These are phyloP conservation scores for Mycena polygramma DNA, from an alignment of 768 basidiomycete genomes.

Conservation along the genomic window DNA sequence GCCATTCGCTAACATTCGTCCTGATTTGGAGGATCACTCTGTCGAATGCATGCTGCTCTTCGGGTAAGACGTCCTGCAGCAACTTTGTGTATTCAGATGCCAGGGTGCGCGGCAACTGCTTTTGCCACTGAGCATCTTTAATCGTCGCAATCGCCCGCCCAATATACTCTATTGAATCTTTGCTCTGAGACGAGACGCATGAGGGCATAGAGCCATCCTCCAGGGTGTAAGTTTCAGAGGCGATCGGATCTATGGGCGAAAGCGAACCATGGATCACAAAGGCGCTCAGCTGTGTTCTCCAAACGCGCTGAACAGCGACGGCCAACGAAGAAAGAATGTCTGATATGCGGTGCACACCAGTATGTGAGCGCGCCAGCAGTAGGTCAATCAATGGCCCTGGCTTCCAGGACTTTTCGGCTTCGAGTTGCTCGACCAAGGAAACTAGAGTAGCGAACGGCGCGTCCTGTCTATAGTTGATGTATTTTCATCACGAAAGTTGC, in stretches of 20 bases:
- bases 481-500: not conserved
- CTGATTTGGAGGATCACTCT: slow-evolving; percentile 80
- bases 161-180: slow-evolving; percentile 88
- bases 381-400: slow-evolving; percentile 88
- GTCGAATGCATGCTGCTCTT: slow-evolving; percentile 85
- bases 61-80: slow-evolving; percentile 76
- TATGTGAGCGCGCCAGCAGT: slow-evolving; percentile 76
- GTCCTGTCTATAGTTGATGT: slow-evolving; percentile 50
- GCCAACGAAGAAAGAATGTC: slow-evolving; percentile 80
- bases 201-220: slow-evolving; percentile 79
- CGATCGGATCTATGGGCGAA: slow-evolving; percentile 75
- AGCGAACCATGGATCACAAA: slow-evolving; percentile 86
- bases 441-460: slow-evolving; percentile 83
- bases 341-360: slow-evolving; percentile 83
- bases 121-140: slow-evolving; percentile 83
- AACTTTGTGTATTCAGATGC: slow-evolving; percentile 74
- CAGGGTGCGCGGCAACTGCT: slow-evolving; percentile 78
- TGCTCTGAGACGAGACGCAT: slow-evolving; percentile 78
- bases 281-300: slow-evolving; percentile 86
- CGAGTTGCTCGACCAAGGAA: slow-evolving; percentile 72
- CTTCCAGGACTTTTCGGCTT: slow-evolving; percentile 68
- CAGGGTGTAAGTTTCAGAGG: slow-evolving; percentile 70
- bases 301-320: slow-evolving; percentile 82
- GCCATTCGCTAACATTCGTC: slow-evolving; percentile 90
- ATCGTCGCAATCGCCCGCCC: slow-evolving; percentile 90